These are phyloP conservation scores for Kwoniella dejecticola DNA, from an alignment of 768 basidiomycete species.

Conservation along the genomic window DNA sequence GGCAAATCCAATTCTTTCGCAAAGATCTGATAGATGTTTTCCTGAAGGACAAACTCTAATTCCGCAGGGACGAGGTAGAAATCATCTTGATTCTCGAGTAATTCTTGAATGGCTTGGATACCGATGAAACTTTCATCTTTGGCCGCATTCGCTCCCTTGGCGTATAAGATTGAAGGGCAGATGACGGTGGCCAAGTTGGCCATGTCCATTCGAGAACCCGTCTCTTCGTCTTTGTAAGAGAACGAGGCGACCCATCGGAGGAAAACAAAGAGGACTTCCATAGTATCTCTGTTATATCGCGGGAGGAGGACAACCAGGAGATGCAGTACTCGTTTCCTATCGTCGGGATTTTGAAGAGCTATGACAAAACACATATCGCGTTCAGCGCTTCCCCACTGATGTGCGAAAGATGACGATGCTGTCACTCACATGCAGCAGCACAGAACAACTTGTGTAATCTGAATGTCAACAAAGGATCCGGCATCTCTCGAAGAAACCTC, in stretches of 20 bases:
- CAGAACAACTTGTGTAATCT: slow-evolving; percentile 87
- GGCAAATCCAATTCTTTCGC: slow-evolving; percentile 82
- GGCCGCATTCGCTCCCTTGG: slow-evolving; percentile 76
- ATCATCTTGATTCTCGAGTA: slow-evolving; percentile 92
- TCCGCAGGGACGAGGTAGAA: slow-evolving; percentile 93
- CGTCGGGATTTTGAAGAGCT: slow-evolving; percentile 69
- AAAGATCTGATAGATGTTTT: slow-evolving; percentile 79
- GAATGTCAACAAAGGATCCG: slow-evolving; percentile 93
- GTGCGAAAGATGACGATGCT: too few species aligned
- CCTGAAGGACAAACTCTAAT: slow-evolving; percentile 78
- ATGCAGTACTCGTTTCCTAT: slow-evolving; percentile 81
- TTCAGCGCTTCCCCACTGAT: too few species aligned
- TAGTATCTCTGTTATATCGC: slow-evolving; percentile 90
- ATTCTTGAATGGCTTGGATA: slow-evolving; percentile 78
- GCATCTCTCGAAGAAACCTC: slow-evolving; percentile 93
- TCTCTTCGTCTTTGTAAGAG: slow-evolving; percentile 94
- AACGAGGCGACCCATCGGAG: slow-evolving; percentile 99
- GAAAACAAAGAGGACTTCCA: slow-evolving; percentile 97
- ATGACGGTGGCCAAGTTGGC: slow-evolving; percentile 95
- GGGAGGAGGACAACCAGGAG: slow-evolving; percentile 83
- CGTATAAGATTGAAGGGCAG: slow-evolving; percentile 93
- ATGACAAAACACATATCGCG: too few species aligned
- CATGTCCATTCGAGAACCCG: slow-evolving; percentile 98
- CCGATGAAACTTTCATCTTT: slow-evolving; percentile 91
- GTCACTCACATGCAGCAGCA: slow-evolving; percentile 91